A percentile compares a stretch with the other conserved stretches of the same genome.
These are phyloP conservation scores for Arthroderma uncinatum DNA, from an alignment of 2,329 filamentous ascomycete species.

Conservation along the genomic window DNA sequence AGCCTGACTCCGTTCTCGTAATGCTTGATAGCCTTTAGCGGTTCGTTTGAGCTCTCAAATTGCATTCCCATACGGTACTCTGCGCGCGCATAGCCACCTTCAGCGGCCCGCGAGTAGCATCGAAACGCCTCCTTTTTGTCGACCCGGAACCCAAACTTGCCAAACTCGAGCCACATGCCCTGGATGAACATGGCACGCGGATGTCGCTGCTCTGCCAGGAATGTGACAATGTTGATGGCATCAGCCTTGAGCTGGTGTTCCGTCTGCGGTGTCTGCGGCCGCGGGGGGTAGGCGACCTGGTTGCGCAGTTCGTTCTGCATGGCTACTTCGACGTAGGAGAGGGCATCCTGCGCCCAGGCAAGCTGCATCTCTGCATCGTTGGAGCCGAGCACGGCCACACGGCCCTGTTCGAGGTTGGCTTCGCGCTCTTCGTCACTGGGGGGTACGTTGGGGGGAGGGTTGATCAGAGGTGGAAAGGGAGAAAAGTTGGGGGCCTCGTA, in stretches of 20 bases:
- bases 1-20: conserved; percentile 71
- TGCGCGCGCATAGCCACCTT: conserved; percentile 73
- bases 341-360: conserved; percentile 86
- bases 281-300: conserved; percentile 44
- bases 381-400: conserved; percentile 73
- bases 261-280: conserved; percentile 68
- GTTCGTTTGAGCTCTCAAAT: conserved; percentile 89
- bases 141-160: conserved; percentile 78
- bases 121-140: conserved; percentile 93
- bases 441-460: conserved; percentile 74
- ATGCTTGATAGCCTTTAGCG: conserved; percentile 79
- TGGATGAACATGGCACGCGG: conserved; percentile 89
- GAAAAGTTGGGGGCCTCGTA: conserved; percentile 66
- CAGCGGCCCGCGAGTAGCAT: conserved; percentile 74
- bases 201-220: conserved; percentile 81
- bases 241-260: conserved; percentile 83
- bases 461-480: conserved; percentile 74
- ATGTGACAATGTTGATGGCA: conserved; percentile 81
- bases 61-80: conserved; percentile 98
- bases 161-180: conserved; percentile 96
- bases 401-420: conserved; percentile 72
- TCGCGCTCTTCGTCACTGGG: conserved; percentile 92
- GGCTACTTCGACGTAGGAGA: conserved; percentile 77
- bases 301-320: conserved; percentile 65
- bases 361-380: conserved; percentile 95